Conservation (phyloP, 2,329 filamentous ascomycete genomes). For the Fusarium tanahbumbuense region DNA sequence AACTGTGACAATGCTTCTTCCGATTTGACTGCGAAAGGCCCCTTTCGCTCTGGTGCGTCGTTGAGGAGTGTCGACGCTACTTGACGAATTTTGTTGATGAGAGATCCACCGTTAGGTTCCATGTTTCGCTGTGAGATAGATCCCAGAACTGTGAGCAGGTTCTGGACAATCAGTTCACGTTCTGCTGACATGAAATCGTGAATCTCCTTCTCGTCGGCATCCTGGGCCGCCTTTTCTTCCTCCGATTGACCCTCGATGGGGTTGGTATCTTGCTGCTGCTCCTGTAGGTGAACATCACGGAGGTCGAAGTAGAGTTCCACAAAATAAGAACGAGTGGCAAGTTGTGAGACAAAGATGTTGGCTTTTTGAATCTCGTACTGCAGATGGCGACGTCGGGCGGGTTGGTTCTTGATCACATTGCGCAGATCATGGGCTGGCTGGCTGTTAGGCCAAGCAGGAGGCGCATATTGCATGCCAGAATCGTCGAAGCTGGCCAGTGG, state of each 20-base stretch:
- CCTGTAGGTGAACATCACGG: slow-evolving; percentile 71
- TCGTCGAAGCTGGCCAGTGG: slow-evolving; percentile 57
- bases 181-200: slow-evolving; percentile 77
- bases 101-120: slow-evolving; percentile 74
- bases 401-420: slow-evolving; percentile 61
- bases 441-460: slow-evolving; percentile 60
- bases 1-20: slow-evolving; percentile 79
- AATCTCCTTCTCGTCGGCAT: slow-evolving; percentile 60
- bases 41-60: slow-evolving; percentile 63
- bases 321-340: slow-evolving; percentile 84
- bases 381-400: slow-evolving; percentile 65
- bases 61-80: slow-evolving; percentile 84
- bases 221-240: slow-evolving; percentile 53
- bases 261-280: slow-evolving; percentile 54
- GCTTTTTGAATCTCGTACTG: slow-evolving; percentile 93
- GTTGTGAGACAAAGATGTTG: slow-evolving; percentile 85
- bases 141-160: slow-evolving; percentile 78
- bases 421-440: slow-evolving; percentile 64
- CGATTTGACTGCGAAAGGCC: slow-evolving; percentile 64
- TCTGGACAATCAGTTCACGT: slow-evolving; percentile 83
- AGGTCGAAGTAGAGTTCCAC: slow-evolving; percentile 88
- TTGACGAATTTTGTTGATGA: slow-evolving; percentile 86
- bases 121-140: slow-evolving; percentile 87
- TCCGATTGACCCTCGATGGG: slow-evolving; percentile 52
- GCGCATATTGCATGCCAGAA: slow-evolving; percentile 63